phyloP scores from a whole-genome alignment of 106 monocot species.

The Acorus gramineus region DNA sequence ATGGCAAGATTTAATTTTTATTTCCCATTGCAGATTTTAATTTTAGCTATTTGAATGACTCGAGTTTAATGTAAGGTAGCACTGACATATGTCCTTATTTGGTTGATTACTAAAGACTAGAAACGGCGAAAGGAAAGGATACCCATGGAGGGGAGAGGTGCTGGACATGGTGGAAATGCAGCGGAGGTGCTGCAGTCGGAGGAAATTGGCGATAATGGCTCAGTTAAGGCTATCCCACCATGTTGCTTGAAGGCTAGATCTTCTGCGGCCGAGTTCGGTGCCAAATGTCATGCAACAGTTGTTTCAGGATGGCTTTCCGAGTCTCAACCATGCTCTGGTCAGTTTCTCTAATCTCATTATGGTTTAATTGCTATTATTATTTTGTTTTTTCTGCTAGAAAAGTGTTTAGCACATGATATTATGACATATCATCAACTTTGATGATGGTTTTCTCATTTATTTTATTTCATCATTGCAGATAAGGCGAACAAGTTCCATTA shows the following conservation, averaged over 20 bases:
- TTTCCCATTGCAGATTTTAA: too few species aligned
- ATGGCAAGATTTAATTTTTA: too few species aligned
- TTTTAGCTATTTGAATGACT: too few species aligned
- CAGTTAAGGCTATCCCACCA: constrained; percentile 14
- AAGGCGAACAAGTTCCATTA: constrained; percentile 32
- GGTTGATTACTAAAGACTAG: constrained; percentile 13
- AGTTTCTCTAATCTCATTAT: too few species aligned
- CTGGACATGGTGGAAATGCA: constrained; percentile 6
- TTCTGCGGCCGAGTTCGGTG: constrained; percentile 24
- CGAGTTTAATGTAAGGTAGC: too few species aligned
- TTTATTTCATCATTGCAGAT: constrained; percentile 27
- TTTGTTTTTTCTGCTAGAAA: too few species aligned
- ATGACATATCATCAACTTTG: too few species aligned
- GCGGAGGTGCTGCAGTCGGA: too few species aligned
- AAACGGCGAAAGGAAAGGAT: constrained; percentile 9
- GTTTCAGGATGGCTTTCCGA: constrained; percentile 44
- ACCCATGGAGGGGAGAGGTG: constrained; percentile 36
- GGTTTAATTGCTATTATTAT: too few species aligned
- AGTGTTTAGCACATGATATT: too few species aligned
- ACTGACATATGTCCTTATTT: not conserved
- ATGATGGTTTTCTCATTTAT: too few species aligned
- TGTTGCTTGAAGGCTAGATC: constrained; percentile 52
- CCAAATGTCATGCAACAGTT: constrained; percentile 41
- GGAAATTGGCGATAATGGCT: not conserved
- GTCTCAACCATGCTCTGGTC: not conserved